Evolutionary conservation across 225 moss, liverwort and hornwort genomes (phyloP).

Genomic region (Marchantia paleacea): DNA sequence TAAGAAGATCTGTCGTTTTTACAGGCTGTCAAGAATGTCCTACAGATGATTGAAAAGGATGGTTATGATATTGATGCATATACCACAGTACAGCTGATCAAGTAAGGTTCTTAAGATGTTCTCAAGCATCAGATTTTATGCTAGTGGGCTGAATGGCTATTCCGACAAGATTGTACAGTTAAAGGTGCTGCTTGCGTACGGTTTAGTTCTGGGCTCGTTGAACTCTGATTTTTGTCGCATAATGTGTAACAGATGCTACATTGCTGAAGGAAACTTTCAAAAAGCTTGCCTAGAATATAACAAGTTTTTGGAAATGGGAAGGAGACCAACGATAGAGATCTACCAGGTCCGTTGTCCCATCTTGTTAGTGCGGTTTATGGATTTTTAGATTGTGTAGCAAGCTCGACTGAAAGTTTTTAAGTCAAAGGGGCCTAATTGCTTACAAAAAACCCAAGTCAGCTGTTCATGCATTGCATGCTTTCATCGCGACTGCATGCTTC

Average conservation of each 20-base stretch:
- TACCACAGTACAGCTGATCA: conserved; percentile 58
- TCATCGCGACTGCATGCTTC: no score
- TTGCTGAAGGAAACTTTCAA: conserved; percentile 38
- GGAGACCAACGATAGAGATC: conserved; percentile 55
- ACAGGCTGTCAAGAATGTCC: conserved; percentile 63
- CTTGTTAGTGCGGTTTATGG: neutral
- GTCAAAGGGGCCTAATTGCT: no score
- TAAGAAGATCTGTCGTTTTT: neutral
- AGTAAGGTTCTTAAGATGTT: conserved; percentile 34
- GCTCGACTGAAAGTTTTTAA: neutral
- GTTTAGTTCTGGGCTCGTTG: neutral
- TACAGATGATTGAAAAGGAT: conserved; percentile 55
- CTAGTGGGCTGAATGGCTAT: neutral
- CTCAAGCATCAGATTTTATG: neutral
- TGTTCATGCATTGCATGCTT: no score
- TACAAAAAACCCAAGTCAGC: no score
- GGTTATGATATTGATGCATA: conserved; percentile 59
- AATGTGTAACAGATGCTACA: conserved; percentile 32
- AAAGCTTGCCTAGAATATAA: conserved; percentile 57
- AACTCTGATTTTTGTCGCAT: neutral
- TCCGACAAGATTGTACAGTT: neutral
- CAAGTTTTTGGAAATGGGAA: conserved; percentile 50
- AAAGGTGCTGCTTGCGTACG: neutral
- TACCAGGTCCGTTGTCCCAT: conserved; percentile 45
- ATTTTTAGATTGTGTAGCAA: neutral